Conservation (phyloP, 352 stramenopile species). For the Phytophthora palmivora region DNA sequence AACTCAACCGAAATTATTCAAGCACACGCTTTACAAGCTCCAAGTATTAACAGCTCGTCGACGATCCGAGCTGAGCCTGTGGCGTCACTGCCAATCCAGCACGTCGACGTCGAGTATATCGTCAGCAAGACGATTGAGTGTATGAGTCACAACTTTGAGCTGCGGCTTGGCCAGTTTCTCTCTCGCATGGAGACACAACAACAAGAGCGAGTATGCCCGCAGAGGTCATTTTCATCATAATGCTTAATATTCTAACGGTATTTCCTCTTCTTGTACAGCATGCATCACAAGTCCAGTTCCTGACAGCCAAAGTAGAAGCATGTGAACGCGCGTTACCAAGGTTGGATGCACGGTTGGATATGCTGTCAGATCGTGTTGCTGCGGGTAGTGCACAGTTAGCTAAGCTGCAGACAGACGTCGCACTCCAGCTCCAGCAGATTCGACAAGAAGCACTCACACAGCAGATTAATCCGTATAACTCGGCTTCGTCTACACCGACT, state of each 20-base stretch:
- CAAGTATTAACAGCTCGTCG: conserved; percentile 11
- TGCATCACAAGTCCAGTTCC: conserved; percentile 55
- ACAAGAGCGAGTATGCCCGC: conserved; percentile 49
- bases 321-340: conserved; percentile 70
- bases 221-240: too few relatives aligned
- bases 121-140: conserved; percentile 61
- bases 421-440: conserved; percentile 42
- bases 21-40: conserved; percentile 11
- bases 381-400: conserved; percentile 45
- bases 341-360: conserved; percentile 64
- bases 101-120: conserved; percentile 57
- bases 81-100: conserved; percentile 34
- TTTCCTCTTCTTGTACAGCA: conserved; percentile 32
- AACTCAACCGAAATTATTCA: conserved; percentile 18
- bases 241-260: conserved; percentile 19
- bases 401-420: conserved; percentile 52
- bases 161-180: conserved; percentile 61
- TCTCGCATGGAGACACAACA: conserved; percentile 68
- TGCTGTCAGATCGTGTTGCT: conserved; percentile 63
- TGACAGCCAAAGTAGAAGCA: conserved; percentile 61
- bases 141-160: conserved; percentile 75
- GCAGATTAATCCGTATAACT: conserved; percentile 26
- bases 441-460: conserved; percentile 39
- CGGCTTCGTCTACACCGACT: conserved; percentile 19
- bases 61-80: conserved; percentile 8